Evolutionary conservation across 2,329 filamentous ascomycete species (phyloP), one percentile per base, ranked within the genome.

Genomic region (Magnaporthiopsis poae): DNA sequence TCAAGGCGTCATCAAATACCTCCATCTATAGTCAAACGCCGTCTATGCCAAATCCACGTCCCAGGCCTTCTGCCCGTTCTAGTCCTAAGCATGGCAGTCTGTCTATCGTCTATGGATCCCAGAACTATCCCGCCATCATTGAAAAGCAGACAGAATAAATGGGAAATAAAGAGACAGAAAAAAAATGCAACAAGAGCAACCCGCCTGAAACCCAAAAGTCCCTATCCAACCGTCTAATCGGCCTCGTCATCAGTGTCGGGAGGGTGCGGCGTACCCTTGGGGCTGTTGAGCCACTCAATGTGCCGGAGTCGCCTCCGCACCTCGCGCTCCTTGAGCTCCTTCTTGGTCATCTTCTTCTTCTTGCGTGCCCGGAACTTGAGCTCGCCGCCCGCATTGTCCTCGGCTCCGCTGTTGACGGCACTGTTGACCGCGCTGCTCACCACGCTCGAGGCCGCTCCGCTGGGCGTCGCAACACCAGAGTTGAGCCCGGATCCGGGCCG

Each of bases 281-380:
- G 90, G 73, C 86, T 91, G 79, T 92, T 94, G 72, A 96, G 81
- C 90, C 90, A 90, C 76, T 89, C 85, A 72, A 90, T 89, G 79
- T 99, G 92, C 73, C 95, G 87, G 78, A 98, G 81, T 72, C 95
- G 85, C 71, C 94, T 86, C 70, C 96, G 85, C 61, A 90, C 90
- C 79, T 98, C 94, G 27, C 90, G 85, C 77, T 99, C 95, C 86
- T 99, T 99, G 76, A 93, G 72, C 78, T 99, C 92, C 80, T 92
- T 92, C 82, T 96, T 91, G 67, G 95, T 99, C 86, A 95, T 86
- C 91, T 99, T 99, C 88, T 94, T 96, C 92, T 97, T 97, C 85
- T 93, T 95, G 79, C 84, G 87, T 12, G 90, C 84, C 77, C 84
- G 87, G 88, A 99, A 99, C 81, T 96, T 94, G 83, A 99, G 68